Percentiles rank a stretch among this genome's conserved stretches.
phyloP scores from a whole-genome alignment of 257 asterid genomes.

The Solanum pimpinellifolium region DNA sequence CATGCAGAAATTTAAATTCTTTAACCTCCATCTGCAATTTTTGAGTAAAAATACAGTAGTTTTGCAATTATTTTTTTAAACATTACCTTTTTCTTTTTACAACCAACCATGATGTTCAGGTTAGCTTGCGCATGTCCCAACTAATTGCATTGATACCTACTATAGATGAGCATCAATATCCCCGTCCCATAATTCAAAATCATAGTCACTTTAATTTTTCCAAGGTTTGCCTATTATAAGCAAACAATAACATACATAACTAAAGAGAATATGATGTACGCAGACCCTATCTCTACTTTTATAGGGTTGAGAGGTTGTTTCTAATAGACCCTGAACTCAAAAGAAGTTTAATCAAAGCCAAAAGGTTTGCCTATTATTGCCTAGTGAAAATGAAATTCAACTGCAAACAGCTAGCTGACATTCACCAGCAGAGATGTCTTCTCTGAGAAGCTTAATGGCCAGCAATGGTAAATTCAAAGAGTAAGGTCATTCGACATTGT shows the following conservation, averaged over 20 bases:
- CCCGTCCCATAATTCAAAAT: too few relatives aligned
- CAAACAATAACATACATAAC: neutral
- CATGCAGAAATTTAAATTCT: neutral
- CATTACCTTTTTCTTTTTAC: too few relatives aligned
- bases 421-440: neutral
- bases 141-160: too few relatives aligned
- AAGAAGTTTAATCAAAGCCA: neutral
- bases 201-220: neutral
- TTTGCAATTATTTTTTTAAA: neutral
- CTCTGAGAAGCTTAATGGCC: neutral
- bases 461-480: neutral
- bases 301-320: neutral
- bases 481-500: neutral
- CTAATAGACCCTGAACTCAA: neutral
- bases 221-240: neutral
- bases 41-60: neutral
- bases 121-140: too few relatives aligned
- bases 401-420: neutral
- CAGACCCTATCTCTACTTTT: too few relatives aligned
- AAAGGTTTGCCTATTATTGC: neutral
- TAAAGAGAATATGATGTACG: neutral
- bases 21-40: neutral
- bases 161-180: too few relatives aligned
- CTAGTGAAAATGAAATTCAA: neutral
- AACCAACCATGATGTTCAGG: too few relatives aligned